These are phyloP conservation scores for Inonotus hispidus DNA, from an alignment of 1,284 basidiomycete species.

Conservation along the genomic window DNA sequence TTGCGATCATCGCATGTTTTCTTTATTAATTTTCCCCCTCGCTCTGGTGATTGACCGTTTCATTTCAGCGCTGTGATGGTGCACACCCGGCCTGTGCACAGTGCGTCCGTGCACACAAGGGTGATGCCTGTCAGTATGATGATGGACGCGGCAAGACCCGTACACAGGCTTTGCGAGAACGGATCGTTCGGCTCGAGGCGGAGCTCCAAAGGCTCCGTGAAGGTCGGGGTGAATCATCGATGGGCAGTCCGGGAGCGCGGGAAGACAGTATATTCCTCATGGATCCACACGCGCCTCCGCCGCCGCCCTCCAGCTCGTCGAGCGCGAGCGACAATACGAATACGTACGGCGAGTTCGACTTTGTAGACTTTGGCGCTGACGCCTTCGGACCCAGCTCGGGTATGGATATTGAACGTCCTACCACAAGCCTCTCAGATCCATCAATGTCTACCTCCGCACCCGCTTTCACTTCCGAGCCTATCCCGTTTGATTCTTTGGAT, in stretches of 20 bases:
- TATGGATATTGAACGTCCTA: constrained; percentile 1
- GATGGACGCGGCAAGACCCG: constrained; percentile 43
- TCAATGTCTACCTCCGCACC: not conserved
- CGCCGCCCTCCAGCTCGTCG: not conserved
- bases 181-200: constrained; percentile 35
- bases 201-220: constrained; percentile 40
- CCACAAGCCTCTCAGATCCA: not conserved
- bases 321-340: too few relatives aligned
- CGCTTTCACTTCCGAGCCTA: not conserved
- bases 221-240: constrained; percentile 22
- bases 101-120: constrained; percentile 37
- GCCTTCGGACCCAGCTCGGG: not conserved
- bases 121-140: constrained; percentile 40
- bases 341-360: not conserved
- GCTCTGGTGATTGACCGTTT: not conserved
- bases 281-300: constrained; percentile 31
- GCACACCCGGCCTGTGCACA: constrained; percentile 38
- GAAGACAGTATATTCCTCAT: constrained; percentile 33
- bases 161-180: constrained; percentile 41
- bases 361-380: not conserved
- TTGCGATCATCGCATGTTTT: not conserved
- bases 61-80: constrained; percentile 37
- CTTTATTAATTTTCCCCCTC: not conserved
- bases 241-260: not conserved
- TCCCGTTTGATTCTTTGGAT: not conserved